Base-by-base conservation (phyloP, 116 monocot genomes). In the Phalaenopsis hybrid region DNA sequence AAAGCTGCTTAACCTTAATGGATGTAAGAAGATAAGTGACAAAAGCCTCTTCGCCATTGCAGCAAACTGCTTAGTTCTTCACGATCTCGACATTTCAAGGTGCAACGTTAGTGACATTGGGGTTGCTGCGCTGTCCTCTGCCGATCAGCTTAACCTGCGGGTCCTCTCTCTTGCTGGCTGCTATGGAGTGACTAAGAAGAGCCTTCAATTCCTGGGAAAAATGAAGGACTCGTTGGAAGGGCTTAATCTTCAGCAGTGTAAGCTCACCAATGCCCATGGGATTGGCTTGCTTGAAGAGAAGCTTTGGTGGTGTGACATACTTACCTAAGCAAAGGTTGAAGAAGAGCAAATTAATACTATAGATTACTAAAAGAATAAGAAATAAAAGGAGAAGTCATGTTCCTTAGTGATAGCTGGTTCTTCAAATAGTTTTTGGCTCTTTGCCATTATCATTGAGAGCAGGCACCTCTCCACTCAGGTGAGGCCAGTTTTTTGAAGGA, bases 21-120 rank as follows among this genome's bases (percentile, higher is more conserved):
- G 91, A 11, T 96, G 94, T 80, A 83, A 75, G 78, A 96, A 87
- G 83, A 81, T 96, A 75, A 92, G 89, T 18, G 96, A 96, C 81
- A 83, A 50, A 23, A 87, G 82, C 79, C 81, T 92, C 20, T 25
- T 94, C 25, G 87, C 83, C 9, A 91, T 96, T 31, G 76, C 83
- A 0, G 86, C 83, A 44, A 80, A 57, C 59, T 96, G 96, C 77
- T 63, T 79, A n/a, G 18, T 84, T 73, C 92, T 96, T 50, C 82
- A 86, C n/a, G 94, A 96, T 15, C 89, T 96, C 18, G 94, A 96
- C 76, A 58, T 96, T 20, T 94, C 96, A 0, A 83, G 78, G 34
- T 91, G 88, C 59, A 50, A 81, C 5, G 58, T 96, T 41, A 90
- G 87, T 1, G 96, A 96, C 69, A 84, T 88, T 57, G 96, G 96